Evolutionary conservation across 2,329 filamentous ascomycete species (phyloP).

Genomic region (Fusarium goolgardi): DNA sequence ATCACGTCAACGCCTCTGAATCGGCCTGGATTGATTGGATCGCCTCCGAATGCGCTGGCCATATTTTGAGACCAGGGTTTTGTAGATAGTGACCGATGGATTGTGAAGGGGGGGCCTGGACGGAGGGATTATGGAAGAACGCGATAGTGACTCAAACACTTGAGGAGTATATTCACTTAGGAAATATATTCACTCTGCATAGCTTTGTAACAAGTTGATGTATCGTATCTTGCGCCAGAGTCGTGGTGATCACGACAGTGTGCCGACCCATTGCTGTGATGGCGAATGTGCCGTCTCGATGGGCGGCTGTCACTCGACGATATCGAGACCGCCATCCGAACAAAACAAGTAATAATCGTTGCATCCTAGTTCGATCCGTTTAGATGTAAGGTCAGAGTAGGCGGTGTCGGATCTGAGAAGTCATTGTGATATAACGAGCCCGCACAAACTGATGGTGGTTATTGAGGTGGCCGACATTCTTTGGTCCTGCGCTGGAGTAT

Average conservation of each 20-base stretch:
- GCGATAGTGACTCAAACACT: background rate
- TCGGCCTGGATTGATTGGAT: conserved; percentile 32
- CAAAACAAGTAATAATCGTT: background rate
- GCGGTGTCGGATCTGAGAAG: background rate
- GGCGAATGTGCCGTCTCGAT: background rate
- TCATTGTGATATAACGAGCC: background rate
- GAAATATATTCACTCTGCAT: background rate
- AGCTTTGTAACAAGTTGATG: background rate
- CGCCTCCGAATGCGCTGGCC: conserved; percentile 42
- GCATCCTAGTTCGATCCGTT: background rate
- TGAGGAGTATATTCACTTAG: too few relatives aligned
- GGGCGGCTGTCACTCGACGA: background rate
- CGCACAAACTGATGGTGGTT: background rate
- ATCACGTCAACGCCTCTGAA: conserved; percentile 69
- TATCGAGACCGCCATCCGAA: background rate
- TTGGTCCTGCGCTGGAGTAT: background rate
- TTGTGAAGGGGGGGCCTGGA: background rate
- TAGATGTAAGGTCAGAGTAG: background rate
- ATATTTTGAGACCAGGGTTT: conserved; percentile 31
- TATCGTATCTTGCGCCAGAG: too few relatives aligned
- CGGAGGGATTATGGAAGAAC: background rate
- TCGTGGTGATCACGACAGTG: background rate
- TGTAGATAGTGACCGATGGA: background rate
- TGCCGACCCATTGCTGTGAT: background rate
- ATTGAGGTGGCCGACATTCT: background rate